Evolutionary conservation across 306 rosid genomes (phyloP).

Genomic region (Cucurbita argyrosperma): DNA sequence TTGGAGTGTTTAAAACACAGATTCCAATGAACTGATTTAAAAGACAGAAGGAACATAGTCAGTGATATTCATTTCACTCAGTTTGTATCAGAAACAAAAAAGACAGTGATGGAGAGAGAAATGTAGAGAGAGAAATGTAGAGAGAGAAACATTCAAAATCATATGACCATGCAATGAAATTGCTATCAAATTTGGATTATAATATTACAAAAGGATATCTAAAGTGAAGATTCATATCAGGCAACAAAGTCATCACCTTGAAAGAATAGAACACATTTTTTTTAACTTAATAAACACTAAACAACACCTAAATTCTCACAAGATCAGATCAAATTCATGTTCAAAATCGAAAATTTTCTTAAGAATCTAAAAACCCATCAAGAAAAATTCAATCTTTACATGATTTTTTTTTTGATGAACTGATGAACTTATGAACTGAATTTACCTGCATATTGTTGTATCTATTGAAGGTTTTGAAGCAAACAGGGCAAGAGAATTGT

Average conservation of each 20-base stretch:
- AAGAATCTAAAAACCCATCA: too few species aligned
- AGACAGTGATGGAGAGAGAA: background rate
- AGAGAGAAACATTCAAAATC: constrained; percentile 1
- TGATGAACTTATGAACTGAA: background rate
- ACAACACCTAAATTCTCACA: background rate
- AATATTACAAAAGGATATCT: background rate
- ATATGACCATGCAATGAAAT: constrained; percentile 1
- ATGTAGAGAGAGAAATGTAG: background rate
- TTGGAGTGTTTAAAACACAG: constrained; percentile 24
- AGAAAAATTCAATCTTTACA: too few species aligned
- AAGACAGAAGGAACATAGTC: constrained; percentile 78
- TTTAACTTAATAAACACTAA: background rate
- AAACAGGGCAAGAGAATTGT: constrained; percentile 96
- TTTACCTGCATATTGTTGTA: constrained; percentile 97
- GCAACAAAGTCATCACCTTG: background rate
- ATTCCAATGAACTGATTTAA: constrained; percentile 40
- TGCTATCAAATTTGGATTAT: background rate
- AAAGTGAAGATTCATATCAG: constrained; percentile 6
- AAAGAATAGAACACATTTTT: background rate
- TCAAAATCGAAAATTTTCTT: too few species aligned
- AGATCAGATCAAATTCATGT: too few species aligned
- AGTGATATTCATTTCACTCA: constrained; percentile 17
- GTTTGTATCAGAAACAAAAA: background rate
- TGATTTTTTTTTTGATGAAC: too few species aligned
- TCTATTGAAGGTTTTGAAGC: constrained; percentile 93